phyloP scores from a whole-genome alignment of 768 basidiomycete genomes.

The Trametes cingulata region DNA sequence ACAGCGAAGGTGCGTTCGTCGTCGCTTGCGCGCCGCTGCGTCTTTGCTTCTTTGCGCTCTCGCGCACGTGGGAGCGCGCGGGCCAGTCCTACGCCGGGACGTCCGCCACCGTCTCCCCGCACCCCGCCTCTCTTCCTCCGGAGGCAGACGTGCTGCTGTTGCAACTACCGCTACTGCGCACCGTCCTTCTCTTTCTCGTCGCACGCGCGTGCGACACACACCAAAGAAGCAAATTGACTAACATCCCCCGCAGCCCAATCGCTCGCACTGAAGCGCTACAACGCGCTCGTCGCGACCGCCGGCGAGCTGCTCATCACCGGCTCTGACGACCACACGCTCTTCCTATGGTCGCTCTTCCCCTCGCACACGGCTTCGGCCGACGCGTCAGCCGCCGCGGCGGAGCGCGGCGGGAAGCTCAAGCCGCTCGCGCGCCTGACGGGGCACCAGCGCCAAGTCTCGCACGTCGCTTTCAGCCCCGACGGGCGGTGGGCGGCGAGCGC shows the following conservation, averaged over 20 bases:
- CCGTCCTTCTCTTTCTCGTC: not conserved
- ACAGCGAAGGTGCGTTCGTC: conserved; percentile 69
- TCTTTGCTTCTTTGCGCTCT: not conserved
- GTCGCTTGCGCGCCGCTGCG: not conserved
- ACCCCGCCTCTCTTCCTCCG: not conserved
- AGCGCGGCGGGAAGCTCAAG: conserved; percentile 55
- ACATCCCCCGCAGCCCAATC: conserved; percentile 58
- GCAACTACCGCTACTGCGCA: not conserved
- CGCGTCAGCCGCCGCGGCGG: conserved; percentile 38
- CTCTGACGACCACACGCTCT: conserved; percentile 97
- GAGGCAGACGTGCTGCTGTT: not conserved
- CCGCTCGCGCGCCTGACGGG: conserved; percentile 83
- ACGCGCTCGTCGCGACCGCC: conserved; percentile 54
- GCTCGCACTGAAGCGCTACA: conserved; percentile 78
- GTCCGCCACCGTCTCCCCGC: not conserved
- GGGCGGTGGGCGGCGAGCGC: conserved; percentile 90
- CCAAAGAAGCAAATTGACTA: not conserved
- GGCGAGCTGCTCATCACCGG: conserved; percentile 92
- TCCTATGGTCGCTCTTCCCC: conserved; percentile 89
- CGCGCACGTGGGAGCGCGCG: not conserved
- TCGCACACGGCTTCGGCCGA: conserved; percentile 36
- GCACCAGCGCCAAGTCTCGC: conserved; percentile 92
- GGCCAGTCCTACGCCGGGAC: not conserved
- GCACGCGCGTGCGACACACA: not conserved
- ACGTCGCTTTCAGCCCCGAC: conserved; percentile 94